Evolutionary conservation across 179 eudicot species (phyloP).

Genomic region (Camellia oleifera): DNA sequence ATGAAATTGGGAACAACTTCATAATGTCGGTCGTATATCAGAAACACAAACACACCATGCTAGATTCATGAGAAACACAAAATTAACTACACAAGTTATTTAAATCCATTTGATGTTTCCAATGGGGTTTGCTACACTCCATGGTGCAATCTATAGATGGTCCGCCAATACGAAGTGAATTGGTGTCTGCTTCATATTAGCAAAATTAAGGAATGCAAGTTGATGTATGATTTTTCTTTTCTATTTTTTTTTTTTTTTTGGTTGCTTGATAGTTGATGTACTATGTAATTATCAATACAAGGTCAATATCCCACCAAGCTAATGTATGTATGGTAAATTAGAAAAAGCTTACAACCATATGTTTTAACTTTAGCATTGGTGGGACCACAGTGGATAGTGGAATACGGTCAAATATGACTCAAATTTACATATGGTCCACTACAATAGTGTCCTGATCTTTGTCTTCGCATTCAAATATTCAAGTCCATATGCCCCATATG

Average conservation of each 20-base stretch:
- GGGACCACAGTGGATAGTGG: neutral
- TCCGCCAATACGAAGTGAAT: neutral
- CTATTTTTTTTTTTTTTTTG: no score
- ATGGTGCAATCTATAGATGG: slow-evolving; percentile 2
- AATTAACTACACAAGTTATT: neutral
- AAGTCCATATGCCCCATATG: neutral
- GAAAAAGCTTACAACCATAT: neutral
- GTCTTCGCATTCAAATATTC: neutral
- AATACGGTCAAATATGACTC: neutral
- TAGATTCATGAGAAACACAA: neutral
- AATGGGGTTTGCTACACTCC: neutral
- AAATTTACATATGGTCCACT: slow-evolving; percentile 26
- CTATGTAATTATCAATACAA: neutral
- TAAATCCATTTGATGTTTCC: neutral
- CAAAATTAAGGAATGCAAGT: neutral
- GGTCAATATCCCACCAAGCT: slow-evolving; percentile 10
- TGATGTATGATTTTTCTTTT: neutral
- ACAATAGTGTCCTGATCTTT: slow-evolving; percentile 19
- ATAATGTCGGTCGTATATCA: neutral
- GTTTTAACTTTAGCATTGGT: neutral
- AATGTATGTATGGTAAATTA: neutral
- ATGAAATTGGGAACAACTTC: neutral
- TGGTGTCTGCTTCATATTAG: neutral
- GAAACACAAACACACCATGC: neutral
- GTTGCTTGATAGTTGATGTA: neutral